A percentile compares a stretch with the other conserved stretches of the same genome.
Conservation (phyloP, 139 green algal species). For the Tetraselmis striata region DNA sequence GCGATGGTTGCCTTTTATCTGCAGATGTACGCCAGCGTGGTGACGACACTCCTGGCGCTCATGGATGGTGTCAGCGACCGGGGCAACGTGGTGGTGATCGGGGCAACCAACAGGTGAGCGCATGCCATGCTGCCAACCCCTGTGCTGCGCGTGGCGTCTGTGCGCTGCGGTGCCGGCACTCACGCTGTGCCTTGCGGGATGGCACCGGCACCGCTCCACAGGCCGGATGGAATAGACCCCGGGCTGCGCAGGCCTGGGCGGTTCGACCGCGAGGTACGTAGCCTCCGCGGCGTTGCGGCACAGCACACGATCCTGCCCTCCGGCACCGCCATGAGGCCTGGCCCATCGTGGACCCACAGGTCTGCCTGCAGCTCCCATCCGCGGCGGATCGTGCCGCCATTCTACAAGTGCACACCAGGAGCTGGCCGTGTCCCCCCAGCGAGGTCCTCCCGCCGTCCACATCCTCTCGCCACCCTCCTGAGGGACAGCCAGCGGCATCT, state of each 20-base stretch:
- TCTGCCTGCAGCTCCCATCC: constrained; percentile 30
- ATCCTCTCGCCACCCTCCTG: background rate
- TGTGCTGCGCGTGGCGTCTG: too few species aligned
- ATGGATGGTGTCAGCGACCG: constrained; percentile 74
- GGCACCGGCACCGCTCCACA: constrained; percentile 2
- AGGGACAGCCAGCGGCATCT: background rate
- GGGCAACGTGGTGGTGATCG: constrained; percentile 70
- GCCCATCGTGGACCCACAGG: background rate
- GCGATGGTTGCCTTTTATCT: too few species aligned
- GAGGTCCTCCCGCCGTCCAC: background rate
- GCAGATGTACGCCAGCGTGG: constrained; percentile 77
- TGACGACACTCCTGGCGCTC: constrained; percentile 81
- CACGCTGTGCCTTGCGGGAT: background rate
- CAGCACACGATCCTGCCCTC: background rate
- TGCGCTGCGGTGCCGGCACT: background rate
- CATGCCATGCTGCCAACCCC: too few species aligned
- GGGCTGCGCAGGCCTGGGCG: constrained; percentile 63
- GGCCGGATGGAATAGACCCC: constrained; percentile 63
- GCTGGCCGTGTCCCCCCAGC: background rate
- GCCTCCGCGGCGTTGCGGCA: background rate
- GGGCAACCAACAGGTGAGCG: constrained; percentile 69
- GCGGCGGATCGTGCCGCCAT: constrained; percentile 33
- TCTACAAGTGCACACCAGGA: constrained; percentile 32
- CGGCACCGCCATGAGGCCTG: background rate
- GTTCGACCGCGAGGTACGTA: constrained; percentile 63